Conservation (phyloP, 345 rosid genomes). For the Brassica rapa region DNA sequence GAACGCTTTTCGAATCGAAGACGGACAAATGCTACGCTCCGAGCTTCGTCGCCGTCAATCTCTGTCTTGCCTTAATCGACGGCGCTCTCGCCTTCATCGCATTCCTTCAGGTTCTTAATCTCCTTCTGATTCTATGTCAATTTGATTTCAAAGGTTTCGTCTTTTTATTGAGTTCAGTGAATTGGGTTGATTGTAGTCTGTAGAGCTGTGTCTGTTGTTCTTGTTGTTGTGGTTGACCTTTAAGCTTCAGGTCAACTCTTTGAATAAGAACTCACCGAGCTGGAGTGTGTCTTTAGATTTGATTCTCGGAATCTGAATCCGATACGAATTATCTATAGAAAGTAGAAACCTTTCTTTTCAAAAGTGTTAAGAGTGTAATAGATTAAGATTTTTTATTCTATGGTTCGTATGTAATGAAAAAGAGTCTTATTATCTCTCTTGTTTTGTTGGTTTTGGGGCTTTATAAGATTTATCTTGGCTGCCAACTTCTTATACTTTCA, state of each 20-base stretch:
- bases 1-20: slow-evolving; percentile 11
- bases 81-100: slow-evolving; percentile 40
- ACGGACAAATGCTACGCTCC: slow-evolving; percentile 31
- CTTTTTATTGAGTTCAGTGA: not conserved
- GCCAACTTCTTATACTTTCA: slow-evolving; percentile 39
- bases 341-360: slow-evolving; percentile 18
- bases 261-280: not conserved
- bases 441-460: slow-evolving; percentile 18
- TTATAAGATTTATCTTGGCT: slow-evolving; percentile 26
- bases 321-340: not conserved
- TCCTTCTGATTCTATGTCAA: not conserved
- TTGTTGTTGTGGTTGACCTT: slow-evolving; percentile 18
- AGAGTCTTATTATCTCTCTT: not conserved
- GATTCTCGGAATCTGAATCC: slow-evolving; percentile 29
- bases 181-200: not conserved
- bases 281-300: not conserved
- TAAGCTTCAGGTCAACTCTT: slow-evolving; percentile 37
- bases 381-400: not conserved
- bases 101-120: slow-evolving; percentile 37
- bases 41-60: slow-evolving; percentile 38
- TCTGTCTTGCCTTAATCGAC: slow-evolving; percentile 38
- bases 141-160: not conserved
- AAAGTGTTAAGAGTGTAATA: slow-evolving; percentile 4
- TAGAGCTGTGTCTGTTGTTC: not conserved
- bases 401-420: not conserved